Evolutionary conservation across 116 monocot genomes (phyloP), one percentile per base, ranked within the genome.

Genomic region (Iris pallida): DNA sequence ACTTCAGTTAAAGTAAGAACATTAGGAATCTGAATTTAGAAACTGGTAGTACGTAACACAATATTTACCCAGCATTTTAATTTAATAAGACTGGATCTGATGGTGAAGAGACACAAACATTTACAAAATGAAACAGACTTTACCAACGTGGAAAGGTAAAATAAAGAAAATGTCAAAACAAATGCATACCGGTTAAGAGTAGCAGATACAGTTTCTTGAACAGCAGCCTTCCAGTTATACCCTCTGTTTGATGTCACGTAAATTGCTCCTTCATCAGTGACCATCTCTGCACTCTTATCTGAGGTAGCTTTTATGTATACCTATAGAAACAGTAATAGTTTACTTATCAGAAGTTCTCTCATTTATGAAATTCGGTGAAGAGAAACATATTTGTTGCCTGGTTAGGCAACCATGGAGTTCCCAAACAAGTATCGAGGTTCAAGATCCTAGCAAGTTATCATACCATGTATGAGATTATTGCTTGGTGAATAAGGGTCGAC

Each of bases 221-320:
- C 85, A 59, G 89, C 85, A 77, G 89, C 89, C 75, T 77, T 89
- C 89, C 89, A 89, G 63, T 89, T 89, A 63, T 85, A 88, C 18
- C 85, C 88, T 40, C 79, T 73, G 57, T 88, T 88, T 55, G 82
- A 68, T 56, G 89, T 89, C 7, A 85, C 86, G 75, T 96, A 96
- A 45, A 96, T 96, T 58, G 95, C 95, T 59, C 95, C 95, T 83
- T 91, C 59, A 74, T 96, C 89, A 61, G 95, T 96, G 30, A 96
- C 95, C 95, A 96, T 96, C 71, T 96, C 95, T 54, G 95, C 95
- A 79, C 95, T 82, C 65, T 96, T 86, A 42, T 91, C 91, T 16
- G 75, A 89, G 15, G 80, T 96, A 55, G 91, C 95, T 71, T 91
- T 85, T 18, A 96, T 89, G 71, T 91, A 96, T 56, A 96, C 91